Evolutionary conservation across 2,329 filamentous ascomycete genomes (phyloP).

Genomic region (Didymellaceae sp.): DNA sequence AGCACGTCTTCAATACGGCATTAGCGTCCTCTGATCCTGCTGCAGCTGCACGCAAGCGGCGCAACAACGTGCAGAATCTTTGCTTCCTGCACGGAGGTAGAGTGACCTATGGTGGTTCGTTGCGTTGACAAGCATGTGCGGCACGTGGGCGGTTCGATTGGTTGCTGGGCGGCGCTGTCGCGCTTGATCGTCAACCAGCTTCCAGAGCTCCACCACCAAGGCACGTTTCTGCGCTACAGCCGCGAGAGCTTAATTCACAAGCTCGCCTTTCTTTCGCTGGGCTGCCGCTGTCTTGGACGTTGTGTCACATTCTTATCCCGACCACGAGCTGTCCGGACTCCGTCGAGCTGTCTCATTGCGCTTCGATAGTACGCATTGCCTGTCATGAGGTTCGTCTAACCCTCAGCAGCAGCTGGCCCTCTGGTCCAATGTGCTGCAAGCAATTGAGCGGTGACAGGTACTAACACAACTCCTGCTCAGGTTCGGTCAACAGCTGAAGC

Average conservation of each 20-base stretch:
- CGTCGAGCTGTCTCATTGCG: constrained; percentile 6
- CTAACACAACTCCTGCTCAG: constrained; percentile 50
- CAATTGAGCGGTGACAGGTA: constrained; percentile 30
- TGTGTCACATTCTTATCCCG: constrained; percentile 14
- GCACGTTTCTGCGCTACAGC: constrained; percentile 17
- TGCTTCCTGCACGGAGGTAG: too few species aligned
- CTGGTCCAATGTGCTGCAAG: constrained; percentile 24
- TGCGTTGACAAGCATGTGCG: constrained; percentile 7
- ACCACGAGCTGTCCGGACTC: neutral
- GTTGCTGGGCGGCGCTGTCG: constrained; percentile 19
- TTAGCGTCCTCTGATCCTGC: too few species aligned
- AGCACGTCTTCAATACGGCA: too few species aligned
- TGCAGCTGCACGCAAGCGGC: too few species aligned
- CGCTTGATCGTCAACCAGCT: constrained; percentile 20
- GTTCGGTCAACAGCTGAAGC: constrained; percentile 96
- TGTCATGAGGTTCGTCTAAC: constrained; percentile 36
- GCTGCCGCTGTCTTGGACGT: constrained; percentile 10
- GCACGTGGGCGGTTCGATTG: constrained; percentile 31
- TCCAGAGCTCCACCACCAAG: constrained; percentile 19
- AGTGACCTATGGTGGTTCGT: too few species aligned
- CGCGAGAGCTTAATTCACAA: constrained; percentile 10
- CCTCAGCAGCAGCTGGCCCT: constrained; percentile 11
- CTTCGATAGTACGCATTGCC: constrained; percentile 13
- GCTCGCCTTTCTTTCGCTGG: constrained; percentile 9
- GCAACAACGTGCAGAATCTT: too few species aligned